Evolutionary conservation across 2,329 filamentous ascomycete genomes (phyloP).

Genomic region (Hymenoscyphus fraxineus): DNA sequence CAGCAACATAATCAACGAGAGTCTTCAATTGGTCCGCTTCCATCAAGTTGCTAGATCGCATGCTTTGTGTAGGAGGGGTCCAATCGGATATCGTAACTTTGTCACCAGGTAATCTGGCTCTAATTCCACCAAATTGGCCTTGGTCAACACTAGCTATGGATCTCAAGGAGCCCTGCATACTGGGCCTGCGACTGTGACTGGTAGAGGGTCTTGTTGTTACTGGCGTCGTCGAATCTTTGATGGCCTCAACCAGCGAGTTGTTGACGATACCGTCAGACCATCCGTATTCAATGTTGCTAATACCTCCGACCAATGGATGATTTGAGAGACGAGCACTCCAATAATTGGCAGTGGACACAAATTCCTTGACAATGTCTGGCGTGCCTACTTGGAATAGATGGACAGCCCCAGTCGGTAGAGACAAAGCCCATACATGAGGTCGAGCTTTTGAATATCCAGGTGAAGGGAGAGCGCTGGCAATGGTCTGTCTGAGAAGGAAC

Average conservation of each 20-base stretch:
- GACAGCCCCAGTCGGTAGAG: conserved; percentile 85
- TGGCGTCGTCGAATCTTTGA: conserved; percentile 44
- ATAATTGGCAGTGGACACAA: conserved; percentile 92
- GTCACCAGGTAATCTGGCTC: conserved; percentile 74
- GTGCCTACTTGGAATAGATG: conserved; percentile 99
- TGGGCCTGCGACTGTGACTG: conserved; percentile 31
- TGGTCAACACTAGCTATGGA: conserved; percentile 56
- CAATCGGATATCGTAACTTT: conserved; percentile 81
- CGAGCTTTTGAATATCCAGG: conserved; percentile 89
- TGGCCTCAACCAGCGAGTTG: conserved; percentile 42
- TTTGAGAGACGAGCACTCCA: conserved; percentile 95
- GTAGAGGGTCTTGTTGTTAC: conserved; percentile 30
- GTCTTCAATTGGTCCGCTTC: conserved; percentile 79
- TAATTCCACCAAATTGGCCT: conserved; percentile 23
- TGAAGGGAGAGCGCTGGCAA: conserved; percentile 83
- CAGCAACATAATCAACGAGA: conserved; percentile 74
- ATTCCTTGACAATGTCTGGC: conserved; percentile 89
- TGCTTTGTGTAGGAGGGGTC: conserved; percentile 82
- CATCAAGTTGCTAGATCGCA: conserved; percentile 74
- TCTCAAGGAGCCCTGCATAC: conserved; percentile 57
- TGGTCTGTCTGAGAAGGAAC: conserved; percentile 84
- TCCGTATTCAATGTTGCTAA: conserved; percentile 96
- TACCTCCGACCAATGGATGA: conserved; percentile 84
- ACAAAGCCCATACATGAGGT: conserved; percentile 91
- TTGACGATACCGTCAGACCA: conserved; percentile 84